Conservation (phyloP, 208 protist genomes). For the Acanthamoeba healyi region DNA sequence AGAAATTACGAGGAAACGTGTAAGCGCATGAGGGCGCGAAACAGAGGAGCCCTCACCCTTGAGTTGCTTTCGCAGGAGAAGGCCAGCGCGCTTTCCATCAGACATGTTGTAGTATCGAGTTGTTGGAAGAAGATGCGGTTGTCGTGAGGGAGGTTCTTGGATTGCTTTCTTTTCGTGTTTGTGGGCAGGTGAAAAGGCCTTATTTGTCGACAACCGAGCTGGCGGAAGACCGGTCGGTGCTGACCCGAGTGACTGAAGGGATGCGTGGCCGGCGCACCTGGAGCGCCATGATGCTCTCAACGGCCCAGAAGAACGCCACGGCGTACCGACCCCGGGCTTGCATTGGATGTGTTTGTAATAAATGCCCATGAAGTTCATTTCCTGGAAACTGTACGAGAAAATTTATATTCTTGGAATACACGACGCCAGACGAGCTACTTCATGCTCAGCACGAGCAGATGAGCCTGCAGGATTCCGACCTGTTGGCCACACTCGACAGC, state of each 20-base stretch:
- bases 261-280: too few relatives aligned
- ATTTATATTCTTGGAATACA: too few relatives aligned
- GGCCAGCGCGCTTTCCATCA: slow-evolving; percentile 66
- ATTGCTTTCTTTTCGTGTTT: neutral
- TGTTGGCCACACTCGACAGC: slow-evolving; percentile 25
- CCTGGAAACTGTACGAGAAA: too few relatives aligned
- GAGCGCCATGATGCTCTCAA: too few relatives aligned
- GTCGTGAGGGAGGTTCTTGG: neutral
- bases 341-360: too few relatives aligned
- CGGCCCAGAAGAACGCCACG: too few relatives aligned
- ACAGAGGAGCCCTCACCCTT: slow-evolving; percentile 4
- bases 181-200: neutral
- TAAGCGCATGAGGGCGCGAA: neutral
- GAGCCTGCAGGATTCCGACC: slow-evolving; percentile 9
- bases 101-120: neutral
- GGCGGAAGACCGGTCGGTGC: too few relatives aligned
- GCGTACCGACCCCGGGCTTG: too few relatives aligned
- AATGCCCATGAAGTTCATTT: too few relatives aligned
- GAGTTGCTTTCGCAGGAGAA: slow-evolving; percentile 69
- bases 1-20: neutral
- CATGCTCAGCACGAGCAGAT: too few relatives aligned
- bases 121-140: neutral
- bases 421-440: too few relatives aligned
- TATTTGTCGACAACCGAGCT: neutral
- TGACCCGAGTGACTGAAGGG: too few relatives aligned